Percentiles rank a stretch among this genome's conserved stretches.
phyloP scores from a whole-genome alignment of 2,329 filamentous ascomycete genomes.

The Lizonia empirigonia region DNA sequence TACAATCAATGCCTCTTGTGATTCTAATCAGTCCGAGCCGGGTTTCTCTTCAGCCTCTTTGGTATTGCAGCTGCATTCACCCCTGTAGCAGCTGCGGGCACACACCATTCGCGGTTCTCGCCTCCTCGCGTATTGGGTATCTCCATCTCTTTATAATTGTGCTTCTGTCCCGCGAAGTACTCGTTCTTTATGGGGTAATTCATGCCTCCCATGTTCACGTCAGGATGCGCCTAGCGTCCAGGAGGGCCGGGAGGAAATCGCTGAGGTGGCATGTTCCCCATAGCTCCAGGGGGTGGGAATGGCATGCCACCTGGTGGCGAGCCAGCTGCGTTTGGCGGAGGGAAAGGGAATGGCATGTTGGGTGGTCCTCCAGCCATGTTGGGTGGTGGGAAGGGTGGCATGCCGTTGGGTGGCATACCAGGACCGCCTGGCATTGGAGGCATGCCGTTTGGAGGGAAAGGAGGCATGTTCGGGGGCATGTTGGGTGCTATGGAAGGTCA shows the following conservation, averaged over 20 bases:
- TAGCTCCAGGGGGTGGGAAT: constrained; percentile 47
- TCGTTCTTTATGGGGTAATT: constrained; percentile 6
- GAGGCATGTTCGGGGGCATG: constrained; percentile 42
- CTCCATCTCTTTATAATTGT: constrained; percentile 21
- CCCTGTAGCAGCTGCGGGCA: constrained; percentile 25
- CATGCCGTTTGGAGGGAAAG: constrained; percentile 43
- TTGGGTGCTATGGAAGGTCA: constrained; percentile 22
- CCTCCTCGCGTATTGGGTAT: constrained; percentile 25
- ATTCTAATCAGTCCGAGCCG: neutral
- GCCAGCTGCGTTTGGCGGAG: constrained; percentile 31
- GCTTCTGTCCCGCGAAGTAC: constrained; percentile 11
- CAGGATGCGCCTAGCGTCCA: constrained; percentile 31
- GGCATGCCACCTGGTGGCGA: constrained; percentile 44
- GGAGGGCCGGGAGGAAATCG: constrained; percentile 36
- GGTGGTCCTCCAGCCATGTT: constrained; percentile 33
- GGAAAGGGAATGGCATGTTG: constrained; percentile 38
- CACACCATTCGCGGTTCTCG: constrained; percentile 2
- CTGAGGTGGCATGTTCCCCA: constrained; percentile 38
- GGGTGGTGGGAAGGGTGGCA: constrained; percentile 50
- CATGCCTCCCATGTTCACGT: constrained; percentile 12
- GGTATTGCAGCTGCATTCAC: constrained; percentile 26
- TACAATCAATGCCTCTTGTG: neutral
- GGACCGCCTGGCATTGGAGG: constrained; percentile 38
- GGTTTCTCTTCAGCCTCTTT: constrained; percentile 15
- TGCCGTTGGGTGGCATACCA: constrained; percentile 36